These are phyloP conservation scores for Psophocarpus tetragonolobus DNA, from an alignment of 306 rosid genomes.

Conservation along the genomic window DNA sequence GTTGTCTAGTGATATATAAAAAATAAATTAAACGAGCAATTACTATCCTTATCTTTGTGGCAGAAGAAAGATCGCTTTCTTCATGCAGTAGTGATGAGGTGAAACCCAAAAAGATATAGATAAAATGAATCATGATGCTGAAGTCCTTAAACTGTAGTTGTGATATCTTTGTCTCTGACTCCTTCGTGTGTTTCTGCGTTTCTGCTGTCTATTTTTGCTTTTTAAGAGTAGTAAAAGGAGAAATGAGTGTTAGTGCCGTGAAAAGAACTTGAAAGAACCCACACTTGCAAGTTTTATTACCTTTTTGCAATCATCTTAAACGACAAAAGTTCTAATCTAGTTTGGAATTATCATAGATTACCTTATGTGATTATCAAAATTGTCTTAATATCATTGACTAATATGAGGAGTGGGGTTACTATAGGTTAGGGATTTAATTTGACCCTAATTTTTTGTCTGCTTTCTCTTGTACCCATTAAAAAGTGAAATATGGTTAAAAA, in stretches of 20 bases:
- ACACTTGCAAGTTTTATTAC: conserved; percentile 30
- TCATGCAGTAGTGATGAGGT: conserved; percentile 14
- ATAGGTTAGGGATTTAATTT: background rate
- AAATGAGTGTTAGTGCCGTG: conserved; percentile 18
- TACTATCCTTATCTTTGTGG: conserved; percentile 15
- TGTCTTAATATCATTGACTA: conserved; percentile 8
- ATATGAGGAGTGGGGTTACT: background rate
- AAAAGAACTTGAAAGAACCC: conserved; percentile 40
- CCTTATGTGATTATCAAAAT: background rate
- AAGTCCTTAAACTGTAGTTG: conserved; percentile 19
- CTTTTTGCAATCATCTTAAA: conserved; percentile 33
- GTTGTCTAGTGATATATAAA: background rate
- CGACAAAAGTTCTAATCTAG: conserved; percentile 39
- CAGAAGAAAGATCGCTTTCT: conserved; percentile 25
- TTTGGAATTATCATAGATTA: conserved; percentile 42
- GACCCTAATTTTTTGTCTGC: background rate
- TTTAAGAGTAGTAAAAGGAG: conserved; percentile 20
- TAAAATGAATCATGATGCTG: conserved; percentile 32
- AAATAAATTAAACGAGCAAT: background rate
- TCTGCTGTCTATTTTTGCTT: conserved; percentile 34
- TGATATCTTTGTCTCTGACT: conserved; percentile 31
- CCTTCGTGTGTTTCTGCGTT: background rate
- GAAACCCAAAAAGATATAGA: background rate
- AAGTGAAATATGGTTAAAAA: background rate
- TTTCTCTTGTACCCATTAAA: background rate